Base-by-base conservation (phyloP, 2,329 filamentous ascomycete genomes). In the Penicillium concentricum region DNA sequence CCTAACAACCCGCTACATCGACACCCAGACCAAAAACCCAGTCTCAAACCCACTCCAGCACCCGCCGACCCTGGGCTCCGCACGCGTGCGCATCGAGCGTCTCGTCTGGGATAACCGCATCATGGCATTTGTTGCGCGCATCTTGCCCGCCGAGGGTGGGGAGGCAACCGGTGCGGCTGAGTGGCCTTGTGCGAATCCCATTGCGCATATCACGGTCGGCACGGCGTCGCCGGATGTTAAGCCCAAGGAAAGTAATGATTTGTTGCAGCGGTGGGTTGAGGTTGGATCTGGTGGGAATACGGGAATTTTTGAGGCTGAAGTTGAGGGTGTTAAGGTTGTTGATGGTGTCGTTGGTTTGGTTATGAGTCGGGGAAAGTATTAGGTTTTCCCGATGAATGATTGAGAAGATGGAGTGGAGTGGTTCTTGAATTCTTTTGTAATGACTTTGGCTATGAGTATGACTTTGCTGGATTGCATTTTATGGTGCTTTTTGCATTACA, bases 221-320 rank as follows among this genome's bases (percentile, higher is more conserved):
- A 99, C 94, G 0, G 84, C 86, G 10, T 83, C 87, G 62, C 75
- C 81, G 45, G 74, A 80, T 8, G 85, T 97, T 67, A 97, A 97
- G 78, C 93, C 94, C 0, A 92, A 90, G 75, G 93, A 99, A 79
- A 96, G 92, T 77, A 99, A 99, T 70, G 87, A 91, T 57, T 66
- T 99, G 69, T 74, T 99, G 56, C 81, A 81, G 61, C 80, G 80
- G 58, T 97, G 93, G 93, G 70, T 94, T 59, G 81, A 87, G 60
- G 73, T 76, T 48, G 85, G 85, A 0, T 68, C 81, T 69, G 73
- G 73, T 2, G 76, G 72, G 7, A 70, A 75, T n/a, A 81, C 73
- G 5, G 83, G 82, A 0, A 84, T 87, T 54, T 75, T 74, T 39
- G 84, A 87, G 66, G 66, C 79, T 18, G 76, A 78, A 57, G 76